Evolutionary conservation across 768 basidiomycete species (phyloP).

Genomic region (Rhizopogon vulgaris): DNA sequence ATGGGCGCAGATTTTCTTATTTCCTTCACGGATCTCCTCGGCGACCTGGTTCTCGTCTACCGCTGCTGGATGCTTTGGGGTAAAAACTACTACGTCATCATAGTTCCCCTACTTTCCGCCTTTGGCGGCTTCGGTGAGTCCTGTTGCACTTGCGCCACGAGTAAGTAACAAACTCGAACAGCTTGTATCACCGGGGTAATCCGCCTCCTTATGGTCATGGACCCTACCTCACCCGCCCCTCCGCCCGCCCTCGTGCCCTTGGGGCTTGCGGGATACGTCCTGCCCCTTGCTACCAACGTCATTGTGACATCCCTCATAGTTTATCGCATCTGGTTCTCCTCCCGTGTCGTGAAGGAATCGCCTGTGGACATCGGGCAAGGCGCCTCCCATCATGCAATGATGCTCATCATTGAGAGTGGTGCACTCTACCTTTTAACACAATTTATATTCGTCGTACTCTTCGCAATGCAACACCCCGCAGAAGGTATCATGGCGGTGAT

Average conservation of each 20-base stretch:
- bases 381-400: constrained; percentile 21
- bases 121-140: constrained; percentile 29
- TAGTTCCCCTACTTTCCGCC: constrained; percentile 30
- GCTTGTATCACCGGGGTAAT: constrained; percentile 26
- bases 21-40: constrained; percentile 30
- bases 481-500: constrained; percentile 30
- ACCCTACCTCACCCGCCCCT: constrained; percentile 26
- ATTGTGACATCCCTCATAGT: constrained; percentile 37
- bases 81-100: constrained; percentile 24
- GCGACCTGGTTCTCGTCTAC: constrained; percentile 31
- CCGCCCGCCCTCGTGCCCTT: constrained; percentile 30
- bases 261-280: constrained; percentile 28
- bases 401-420: constrained; percentile 35
- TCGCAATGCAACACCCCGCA: constrained; percentile 29
- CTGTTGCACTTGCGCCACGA: background rate
- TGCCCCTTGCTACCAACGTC: constrained; percentile 37
- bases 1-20: constrained; percentile 31
- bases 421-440: constrained; percentile 34
- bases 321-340: constrained; percentile 30
- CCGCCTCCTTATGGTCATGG: constrained; percentile 21
- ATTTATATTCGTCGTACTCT: constrained; percentile 34
- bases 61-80: constrained; percentile 40
- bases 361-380: constrained; percentile 9
- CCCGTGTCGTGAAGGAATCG: constrained; percentile 8
- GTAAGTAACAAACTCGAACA: constrained; percentile 2